Conservation (phyloP, 169 alveolate species). For the Blepharisma undulans region DNA sequence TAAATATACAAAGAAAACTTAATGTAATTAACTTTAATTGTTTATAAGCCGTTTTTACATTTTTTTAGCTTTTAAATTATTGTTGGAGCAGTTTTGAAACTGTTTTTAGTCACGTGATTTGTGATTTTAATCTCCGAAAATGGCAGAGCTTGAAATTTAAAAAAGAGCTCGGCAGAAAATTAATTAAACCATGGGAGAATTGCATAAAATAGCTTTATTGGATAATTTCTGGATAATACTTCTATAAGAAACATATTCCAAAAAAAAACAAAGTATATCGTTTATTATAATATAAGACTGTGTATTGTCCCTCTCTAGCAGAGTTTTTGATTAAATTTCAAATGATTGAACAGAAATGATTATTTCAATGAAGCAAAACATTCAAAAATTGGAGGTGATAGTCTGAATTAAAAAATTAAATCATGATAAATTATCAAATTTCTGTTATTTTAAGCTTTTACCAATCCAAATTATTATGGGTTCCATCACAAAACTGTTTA, state of each 20-base stretch:
- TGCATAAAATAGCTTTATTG: background rate
- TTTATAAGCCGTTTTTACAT: background rate
- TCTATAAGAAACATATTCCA: too few relatives aligned
- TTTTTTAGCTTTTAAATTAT: too few relatives aligned
- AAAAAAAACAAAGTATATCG: background rate
- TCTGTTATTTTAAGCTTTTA: background rate
- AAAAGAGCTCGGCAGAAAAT: background rate
- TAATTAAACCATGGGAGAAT: background rate
- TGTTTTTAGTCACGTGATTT: background rate
- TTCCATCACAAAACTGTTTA: constrained; percentile 76
- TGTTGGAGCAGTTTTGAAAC: background rate
- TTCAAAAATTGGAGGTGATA: too few relatives aligned
- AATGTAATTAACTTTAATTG: background rate
- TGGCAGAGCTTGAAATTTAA: background rate
- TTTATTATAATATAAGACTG: too few relatives aligned
- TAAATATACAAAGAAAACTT: background rate
- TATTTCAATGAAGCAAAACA: too few relatives aligned
- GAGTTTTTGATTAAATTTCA: too few relatives aligned
- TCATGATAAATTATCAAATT: background rate
- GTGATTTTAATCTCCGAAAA: background rate
- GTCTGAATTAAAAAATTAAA: background rate
- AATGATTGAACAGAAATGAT: too few relatives aligned
- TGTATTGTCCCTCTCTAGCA: too few relatives aligned
- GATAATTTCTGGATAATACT: background rate
- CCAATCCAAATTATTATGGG: constrained; percentile 36